Conservation (phyloP, 2,329 filamentous ascomycete genomes). For the Diplodia scrobiculata region DNA sequence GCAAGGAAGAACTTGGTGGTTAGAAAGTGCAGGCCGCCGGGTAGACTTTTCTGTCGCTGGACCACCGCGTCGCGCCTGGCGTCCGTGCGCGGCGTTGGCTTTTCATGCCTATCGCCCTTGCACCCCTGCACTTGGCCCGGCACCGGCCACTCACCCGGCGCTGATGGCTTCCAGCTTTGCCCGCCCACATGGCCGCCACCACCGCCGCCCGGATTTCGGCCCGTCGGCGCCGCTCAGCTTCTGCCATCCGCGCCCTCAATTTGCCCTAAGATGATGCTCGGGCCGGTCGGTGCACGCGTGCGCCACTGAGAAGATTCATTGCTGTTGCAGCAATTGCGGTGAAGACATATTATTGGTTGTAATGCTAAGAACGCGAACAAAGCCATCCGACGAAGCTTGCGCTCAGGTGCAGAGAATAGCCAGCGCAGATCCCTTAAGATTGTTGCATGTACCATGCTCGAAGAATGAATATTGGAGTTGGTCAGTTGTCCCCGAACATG, state of each 20-base stretch:
- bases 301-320: neutral
- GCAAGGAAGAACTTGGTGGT: neutral
- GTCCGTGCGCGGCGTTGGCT: slow-evolving; percentile 19
- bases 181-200: neutral
- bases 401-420: slow-evolving; percentile 1
- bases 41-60: slow-evolving; percentile 28
- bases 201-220: neutral
- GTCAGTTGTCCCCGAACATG: neutral
- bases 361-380: neutral
- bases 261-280: too few relatives aligned
- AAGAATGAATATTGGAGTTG: neutral
- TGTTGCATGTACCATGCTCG: neutral
- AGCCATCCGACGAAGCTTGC: slow-evolving; percentile 3
- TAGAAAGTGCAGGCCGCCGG: slow-evolving; percentile 8
- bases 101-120: slow-evolving; percentile 19
- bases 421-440: neutral
- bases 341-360: neutral
- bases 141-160: slow-evolving; percentile 7
- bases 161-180: neutral
- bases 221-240: neutral
- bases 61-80: slow-evolving; percentile 20
- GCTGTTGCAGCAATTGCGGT: neutral
- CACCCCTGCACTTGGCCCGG: neutral
- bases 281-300: too few relatives aligned
- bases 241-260: neutral